Percentiles rank a stretch among this genome's conserved stretches.
These are phyloP conservation scores for Durio zibethinus DNA, from an alignment of 345 rosid genomes.

Conservation along the genomic window DNA sequence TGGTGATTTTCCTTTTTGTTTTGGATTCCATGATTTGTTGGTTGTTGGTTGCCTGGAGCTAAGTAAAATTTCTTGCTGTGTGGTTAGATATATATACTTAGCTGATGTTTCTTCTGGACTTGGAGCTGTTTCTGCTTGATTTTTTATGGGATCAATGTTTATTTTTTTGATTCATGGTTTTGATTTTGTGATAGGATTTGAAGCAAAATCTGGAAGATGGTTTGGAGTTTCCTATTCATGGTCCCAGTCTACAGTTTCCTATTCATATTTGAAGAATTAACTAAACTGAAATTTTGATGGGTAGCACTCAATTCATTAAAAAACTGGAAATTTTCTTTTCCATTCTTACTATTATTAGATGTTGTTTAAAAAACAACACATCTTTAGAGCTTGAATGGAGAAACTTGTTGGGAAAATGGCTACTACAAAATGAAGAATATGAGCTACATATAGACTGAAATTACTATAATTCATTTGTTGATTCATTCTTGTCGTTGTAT, in stretches of 20 bases:
- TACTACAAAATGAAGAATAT: background rate
- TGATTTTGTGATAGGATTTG: background rate
- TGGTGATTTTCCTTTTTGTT: background rate
- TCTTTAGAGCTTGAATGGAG: background rate
- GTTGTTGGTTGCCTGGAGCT: background rate
- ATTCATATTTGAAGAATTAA: background rate
- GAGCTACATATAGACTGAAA: conserved; percentile 3
- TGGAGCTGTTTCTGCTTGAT: background rate
- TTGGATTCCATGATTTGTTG: conserved; percentile 1
- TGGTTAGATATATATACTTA: background rate
- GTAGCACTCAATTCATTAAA: background rate
- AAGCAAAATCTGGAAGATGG: conserved; percentile 1
- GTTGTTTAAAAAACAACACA: background rate
- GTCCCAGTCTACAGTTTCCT: conserved; percentile 5
- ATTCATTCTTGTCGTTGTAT: background rate
- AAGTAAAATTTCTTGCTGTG: background rate
- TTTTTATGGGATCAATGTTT: background rate
- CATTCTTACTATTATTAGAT: background rate
- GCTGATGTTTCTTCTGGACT: background rate
- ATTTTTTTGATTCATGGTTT: background rate
- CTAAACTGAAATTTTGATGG: background rate
- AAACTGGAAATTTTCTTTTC: background rate
- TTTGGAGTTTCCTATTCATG: background rate
- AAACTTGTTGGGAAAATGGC: background rate
- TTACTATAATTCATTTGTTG: background rate